Base-by-base conservation (phyloP, 2,329 filamentous ascomycete species). In the Zasmidium citrigriseum region DNA sequence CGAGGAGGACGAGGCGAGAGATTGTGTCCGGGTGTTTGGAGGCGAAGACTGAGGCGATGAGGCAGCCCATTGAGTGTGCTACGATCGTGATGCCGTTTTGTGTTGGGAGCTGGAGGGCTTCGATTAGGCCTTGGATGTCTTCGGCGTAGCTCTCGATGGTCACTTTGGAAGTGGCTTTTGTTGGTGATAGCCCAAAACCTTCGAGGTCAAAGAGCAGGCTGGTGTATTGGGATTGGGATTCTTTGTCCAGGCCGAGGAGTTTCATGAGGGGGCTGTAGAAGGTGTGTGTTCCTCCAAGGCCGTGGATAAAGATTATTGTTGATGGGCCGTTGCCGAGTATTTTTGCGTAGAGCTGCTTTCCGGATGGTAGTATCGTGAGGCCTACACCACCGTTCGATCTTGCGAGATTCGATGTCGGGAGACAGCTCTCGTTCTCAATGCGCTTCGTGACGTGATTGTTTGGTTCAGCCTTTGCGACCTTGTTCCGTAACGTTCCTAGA, bases 131-230 rank as follows among this genome's bases (percentile, higher is more conserved):
- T 16, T 41, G 14, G 34, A 41, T n/a, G 14, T 41, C 34, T 41
- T 41, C 12, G 16, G 34, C 34, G 16, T 41, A 41, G 34, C 34
- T 41, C 14, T 41, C 24, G 1, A 85, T 77, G 4, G 71, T 77
- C 11, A 82, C 53, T 1, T 62, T 63, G 50, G 72, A 78, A 2
- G 76, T 69, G 0, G 82, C 77, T 9, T 75, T 76, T 0, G 82
- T 83, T 0, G 82, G 82, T 1, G 80, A 82, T 5, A 81, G 71
- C 0, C 83, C 83, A 60, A 84, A 82, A 2, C 83, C 83, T 68
- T 86, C 83, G 2, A 86, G 71, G 60, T 86, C 83, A 57, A 79
- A 78, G 0, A 83, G 65, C 58, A 64, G 48, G 50, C 57, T 55
- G 9, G 62, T 57, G 49, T 66, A 63, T 18, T 59, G 52, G 1